These are phyloP conservation scores for Lepidopterella palustris DNA, from an alignment of 495 filamentous ascomycete species.

Conservation along the genomic window DNA sequence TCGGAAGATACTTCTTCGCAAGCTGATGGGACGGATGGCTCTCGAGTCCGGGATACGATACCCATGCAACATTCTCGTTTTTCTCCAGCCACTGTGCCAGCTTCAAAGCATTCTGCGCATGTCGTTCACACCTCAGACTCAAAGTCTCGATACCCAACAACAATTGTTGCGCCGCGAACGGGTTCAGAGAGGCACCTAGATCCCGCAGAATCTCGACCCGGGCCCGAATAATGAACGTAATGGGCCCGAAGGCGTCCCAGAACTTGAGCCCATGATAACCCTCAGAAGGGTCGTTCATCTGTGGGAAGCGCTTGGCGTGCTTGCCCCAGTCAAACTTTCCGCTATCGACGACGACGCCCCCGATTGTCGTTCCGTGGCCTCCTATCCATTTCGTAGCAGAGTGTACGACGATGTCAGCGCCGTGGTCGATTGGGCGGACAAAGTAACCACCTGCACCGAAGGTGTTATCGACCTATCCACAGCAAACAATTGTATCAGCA, in stretches of 20 bases:
- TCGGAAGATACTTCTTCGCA: constrained; percentile 83
- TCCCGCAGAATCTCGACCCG: constrained; percentile 87
- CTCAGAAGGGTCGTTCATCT: constrained; percentile 84
- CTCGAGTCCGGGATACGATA: constrained; percentile 85
- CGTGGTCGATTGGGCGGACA: constrained; percentile 81
- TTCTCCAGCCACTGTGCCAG: constrained; percentile 80
- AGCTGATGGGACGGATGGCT: constrained; percentile 70
- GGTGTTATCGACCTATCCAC: constrained; percentile 93
- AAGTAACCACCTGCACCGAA: constrained; percentile 96
- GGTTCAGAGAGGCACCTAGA: constrained; percentile 76
- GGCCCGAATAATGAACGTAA: constrained; percentile 75
- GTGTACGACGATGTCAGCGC: constrained; percentile 87
- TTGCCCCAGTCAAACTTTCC: constrained; percentile 97
- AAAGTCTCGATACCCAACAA: constrained; percentile 87
- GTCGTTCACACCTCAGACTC: constrained; percentile 75
- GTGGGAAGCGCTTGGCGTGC: constrained; percentile 80
- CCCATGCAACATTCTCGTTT: constrained; percentile 83
- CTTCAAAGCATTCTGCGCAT: constrained; percentile 76
- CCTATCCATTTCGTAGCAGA: constrained; percentile 99
- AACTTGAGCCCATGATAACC: constrained; percentile 97
- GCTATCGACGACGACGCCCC: constrained; percentile 80
- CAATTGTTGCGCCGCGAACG: constrained; percentile 93
- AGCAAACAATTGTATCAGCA: not conserved
- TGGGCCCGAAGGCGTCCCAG: constrained; percentile 88
- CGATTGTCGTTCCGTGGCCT: constrained; percentile 94